Base-by-base conservation (phyloP, 768 basidiomycete species). In the Termitomyces sp. region DNA sequence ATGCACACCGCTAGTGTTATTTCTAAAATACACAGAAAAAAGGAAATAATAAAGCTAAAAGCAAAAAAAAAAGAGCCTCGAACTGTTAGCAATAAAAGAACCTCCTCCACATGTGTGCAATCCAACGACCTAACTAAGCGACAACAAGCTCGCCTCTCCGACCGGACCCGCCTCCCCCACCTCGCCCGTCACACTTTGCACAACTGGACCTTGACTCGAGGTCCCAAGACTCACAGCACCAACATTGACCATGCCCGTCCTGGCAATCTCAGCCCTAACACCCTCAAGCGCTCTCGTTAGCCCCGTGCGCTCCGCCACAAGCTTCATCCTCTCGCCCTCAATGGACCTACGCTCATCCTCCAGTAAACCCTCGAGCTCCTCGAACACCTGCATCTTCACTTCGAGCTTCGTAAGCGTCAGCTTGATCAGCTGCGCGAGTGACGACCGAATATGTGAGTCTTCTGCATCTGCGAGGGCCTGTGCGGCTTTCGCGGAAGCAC, bases 351-450 rank as follows among this genome's bases (percentile, higher is more conserved):
- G 80, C 70, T 99, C 97, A 51, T 92, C 87, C 67, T 98, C 97
- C 50, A 99, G 74, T 9, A 93, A 74, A 46, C 90, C 88, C 67
- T 99, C 97, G 55, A 99, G 76, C 68, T 92, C 87, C 67, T 98
- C 97, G 64, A 98, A 98, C 68, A 95, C 91, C 1, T 82, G 72
- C 84, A 94, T 90, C 78, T 99, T 98, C 52, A 96, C 76, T 65
- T 98, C 95, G 37, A 98, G 83, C 70, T 98, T 98, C 46, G 80
- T 91, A 63, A 81, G 77, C 56, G 80, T 91, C 53, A 90, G 77
- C 70, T 91, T 88, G 71, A 99, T 90, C 56, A 99, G 79, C 37
- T 84, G 81, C 2, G 92, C 83, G 45, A 98, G 83, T 2, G 88
- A 80, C 55, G 80, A 75, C 35, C 86, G 83, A 54, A 99, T 90